Evolutionary conservation across 345 rosid genomes (phyloP), one percentile per base, ranked within the genome.

Genomic region (Citropsis articulata): DNA sequence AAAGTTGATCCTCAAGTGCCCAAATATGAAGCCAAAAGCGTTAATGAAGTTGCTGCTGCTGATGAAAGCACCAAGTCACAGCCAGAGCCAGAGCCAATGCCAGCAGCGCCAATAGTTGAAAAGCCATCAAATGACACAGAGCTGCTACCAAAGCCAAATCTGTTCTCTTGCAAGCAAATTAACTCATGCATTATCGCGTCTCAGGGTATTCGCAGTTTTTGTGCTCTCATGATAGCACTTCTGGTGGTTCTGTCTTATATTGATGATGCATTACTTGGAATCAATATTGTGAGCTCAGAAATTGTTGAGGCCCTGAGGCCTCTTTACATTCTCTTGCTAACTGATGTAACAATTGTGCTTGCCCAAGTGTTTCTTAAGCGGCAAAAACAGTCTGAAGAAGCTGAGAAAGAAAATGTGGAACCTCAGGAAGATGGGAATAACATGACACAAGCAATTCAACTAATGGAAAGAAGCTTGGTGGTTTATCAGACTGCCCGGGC

Each of bases 401-500:
- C 57, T 12, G 88, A 75, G 61, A 87, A 81, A 35, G 87, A 81
- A 66, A 85, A 66, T 45, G 73, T 21, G 56, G 70, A 0, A 50
- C 0, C 59, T 71, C 78, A 76, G 78, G 84, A 75, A 50, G 86
- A 88, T 59, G 82, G 60, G 68, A 65, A 84, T 36, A 83, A 81
- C 72, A 87, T 91, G 93, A 80, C 64, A 7, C 93, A 78, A 75
- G 95, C 96, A 4, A 86, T 90, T 74, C 86, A 81, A 82, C 81
- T 94, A 57, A 53, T 92, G 84, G 98, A 94, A 83, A 88, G 93
- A 85, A 92, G 98, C 40, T 79, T 91, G 85, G 90, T 85, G 19
- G 74, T 76, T 45, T 92, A 91, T 81, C 92, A 86, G 83, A 83
- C 83, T 8, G 50, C 85, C 21, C 88, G 94, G 28, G 97, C 86